Evolutionary conservation across 2,329 filamentous ascomycete species (phyloP).

Genomic region (Apiospora saccharicola): DNA sequence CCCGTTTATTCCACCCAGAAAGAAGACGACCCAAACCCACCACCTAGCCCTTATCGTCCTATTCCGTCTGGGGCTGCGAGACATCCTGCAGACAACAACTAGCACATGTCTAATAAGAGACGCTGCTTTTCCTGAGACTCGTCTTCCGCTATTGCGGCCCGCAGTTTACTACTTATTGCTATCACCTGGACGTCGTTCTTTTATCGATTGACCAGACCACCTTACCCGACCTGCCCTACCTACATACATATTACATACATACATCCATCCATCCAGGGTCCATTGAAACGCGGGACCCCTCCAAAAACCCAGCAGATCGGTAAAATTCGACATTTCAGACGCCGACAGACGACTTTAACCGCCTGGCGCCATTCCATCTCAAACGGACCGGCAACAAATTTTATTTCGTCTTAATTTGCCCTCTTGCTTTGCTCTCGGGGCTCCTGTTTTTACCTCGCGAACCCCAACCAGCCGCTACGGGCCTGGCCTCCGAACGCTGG

Average conservation of each 20-base stretch:
- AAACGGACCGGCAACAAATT: slow-evolving; percentile 10
- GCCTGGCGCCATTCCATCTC: slow-evolving; percentile 15
- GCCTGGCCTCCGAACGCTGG: slow-evolving; percentile 27
- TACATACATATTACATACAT: neutral
- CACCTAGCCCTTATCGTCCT: neutral
- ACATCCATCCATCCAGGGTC: neutral
- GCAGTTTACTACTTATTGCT: neutral
- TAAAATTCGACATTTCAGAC: slow-evolving; percentile 15
- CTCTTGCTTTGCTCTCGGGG: neutral
- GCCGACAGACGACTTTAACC: slow-evolving; percentile 23
- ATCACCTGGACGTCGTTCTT: neutral
- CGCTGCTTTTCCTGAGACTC: neutral
- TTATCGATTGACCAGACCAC: too few relatives aligned
- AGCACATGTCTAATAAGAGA: neutral
- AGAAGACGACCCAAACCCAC: slow-evolving; percentile 7
- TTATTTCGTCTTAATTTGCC: slow-evolving; percentile 18
- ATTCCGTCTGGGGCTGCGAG: neutral
- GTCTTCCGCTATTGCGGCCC: neutral
- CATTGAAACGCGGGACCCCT: slow-evolving; percentile 15
- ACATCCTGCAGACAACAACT: slow-evolving; percentile 11
- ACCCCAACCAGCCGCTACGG: neutral
- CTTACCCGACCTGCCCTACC: neutral
- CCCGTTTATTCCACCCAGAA: neutral
- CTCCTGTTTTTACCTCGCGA: slow-evolving; percentile 7
- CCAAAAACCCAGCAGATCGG: slow-evolving; percentile 17